Evolutionary conservation across 2,329 filamentous ascomycete species (phyloP), one percentile per base, ranked within the genome.

Genomic region (Apiospora pterosperma): DNA sequence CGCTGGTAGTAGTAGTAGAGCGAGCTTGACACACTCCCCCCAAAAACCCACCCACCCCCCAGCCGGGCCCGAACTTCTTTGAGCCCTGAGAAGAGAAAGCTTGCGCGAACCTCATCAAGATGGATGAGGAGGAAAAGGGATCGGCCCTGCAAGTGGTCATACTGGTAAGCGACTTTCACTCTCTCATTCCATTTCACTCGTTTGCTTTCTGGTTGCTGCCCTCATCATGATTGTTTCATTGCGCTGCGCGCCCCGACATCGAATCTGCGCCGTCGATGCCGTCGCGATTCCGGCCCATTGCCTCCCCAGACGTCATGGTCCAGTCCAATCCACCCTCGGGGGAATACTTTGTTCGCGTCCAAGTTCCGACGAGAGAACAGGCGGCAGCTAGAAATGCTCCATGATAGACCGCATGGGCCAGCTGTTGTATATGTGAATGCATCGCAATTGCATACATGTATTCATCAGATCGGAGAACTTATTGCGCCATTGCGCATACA

Each of bases 121-220:
- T 55, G 48, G 48, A 34, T 31, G 48, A 55, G 48, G 44, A 52
- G 44, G 48, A 55, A 55, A 55, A 55, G 48, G 48, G 48, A 25
- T 55, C 48, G 48, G 48, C 48, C 48, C 48, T 55, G 48, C 48
- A 55, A 34, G 48, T 55, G 31, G 48, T 55, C 48, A 34, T 55
- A 55, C 48, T 55, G 48, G 48, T 55, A 55, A 55, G 48, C 48
- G 28, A 34, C 28, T 55, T 55, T 31, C 28, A 25, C n/a, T 55
- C 5, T 31, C 31, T 34, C 19, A 21, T 34, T 28, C 48, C 48
- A 14, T 34, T 52, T 31, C 44, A 10, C 44, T 52, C 44, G 16
- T 55, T 55, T 31, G 28, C 25, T 12, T 34, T 34, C 48, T n/a
- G 16, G 6, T 31, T 19, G n/a, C 28, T 16, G 25, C 28, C 42